Conservation (phyloP, 495 filamentous ascomycete genomes). For the Cercophora newfieldiana region DNA sequence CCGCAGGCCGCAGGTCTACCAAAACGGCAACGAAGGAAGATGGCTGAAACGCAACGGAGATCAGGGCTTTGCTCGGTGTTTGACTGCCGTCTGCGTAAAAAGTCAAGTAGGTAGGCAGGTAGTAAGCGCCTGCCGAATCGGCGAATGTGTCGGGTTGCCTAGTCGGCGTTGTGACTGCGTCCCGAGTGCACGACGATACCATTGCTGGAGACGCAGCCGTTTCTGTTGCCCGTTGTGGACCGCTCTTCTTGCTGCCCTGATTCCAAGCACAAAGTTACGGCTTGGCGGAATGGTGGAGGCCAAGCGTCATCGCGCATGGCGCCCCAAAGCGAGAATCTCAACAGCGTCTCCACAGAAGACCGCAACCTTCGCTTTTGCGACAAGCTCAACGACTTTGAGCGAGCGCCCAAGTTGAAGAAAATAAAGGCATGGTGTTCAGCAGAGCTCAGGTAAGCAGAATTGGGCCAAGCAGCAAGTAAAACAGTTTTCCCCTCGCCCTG, state of each 20-base stretch:
- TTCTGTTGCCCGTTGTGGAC: not conserved
- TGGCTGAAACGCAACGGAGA: slow-evolving; percentile 4
- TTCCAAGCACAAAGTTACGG: not conserved
- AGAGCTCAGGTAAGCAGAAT: too few relatives aligned
- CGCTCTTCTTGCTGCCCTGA: not conserved
- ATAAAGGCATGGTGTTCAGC: too few relatives aligned
- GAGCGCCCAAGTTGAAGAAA: not conserved
- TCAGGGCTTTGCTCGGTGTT: slow-evolving; percentile 2
- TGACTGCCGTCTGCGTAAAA: too few relatives aligned
- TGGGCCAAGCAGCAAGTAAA: not conserved
- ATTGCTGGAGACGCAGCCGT: too few relatives aligned
- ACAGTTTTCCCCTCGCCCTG: not conserved
- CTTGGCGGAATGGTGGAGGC: not conserved
- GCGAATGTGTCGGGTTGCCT: not conserved
- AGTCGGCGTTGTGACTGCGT: not conserved
- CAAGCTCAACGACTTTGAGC: not conserved
- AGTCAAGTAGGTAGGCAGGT: too few relatives aligned
- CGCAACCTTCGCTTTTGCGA: not conserved
- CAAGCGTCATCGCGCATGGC: not conserved
- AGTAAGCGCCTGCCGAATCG: not conserved
- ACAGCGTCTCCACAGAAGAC: not conserved
- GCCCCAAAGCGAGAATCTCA: not conserved
- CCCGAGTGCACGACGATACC: not conserved
- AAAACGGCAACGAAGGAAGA: not conserved
- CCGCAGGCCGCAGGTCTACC: not conserved